phyloP scores from a whole-genome alignment of 2,329 filamentous ascomycete genomes.

The Botryotinia globosa region DNA sequence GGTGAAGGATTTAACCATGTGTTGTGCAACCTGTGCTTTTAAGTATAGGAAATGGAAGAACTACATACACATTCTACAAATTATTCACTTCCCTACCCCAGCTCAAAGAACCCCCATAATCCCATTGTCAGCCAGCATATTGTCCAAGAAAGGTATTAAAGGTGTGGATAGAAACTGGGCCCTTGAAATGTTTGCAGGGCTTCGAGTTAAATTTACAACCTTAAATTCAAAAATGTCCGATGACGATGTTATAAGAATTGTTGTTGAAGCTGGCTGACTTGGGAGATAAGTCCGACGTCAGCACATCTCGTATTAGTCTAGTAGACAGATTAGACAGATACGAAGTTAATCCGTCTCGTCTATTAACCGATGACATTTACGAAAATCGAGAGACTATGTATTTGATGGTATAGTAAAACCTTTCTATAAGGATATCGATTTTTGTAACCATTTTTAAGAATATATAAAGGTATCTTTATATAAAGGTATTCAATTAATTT shows the following conservation, averaged over 20 bases:
- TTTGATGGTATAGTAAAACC: no score
- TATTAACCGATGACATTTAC: background rate
- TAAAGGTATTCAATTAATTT: no score
- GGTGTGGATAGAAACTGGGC: background rate
- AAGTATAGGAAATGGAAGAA: background rate
- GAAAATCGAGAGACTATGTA: background rate
- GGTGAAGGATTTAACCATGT: background rate
- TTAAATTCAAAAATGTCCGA: constrained; percentile 11
- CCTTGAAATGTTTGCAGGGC: background rate
- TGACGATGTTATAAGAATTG: background rate
- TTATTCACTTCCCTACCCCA: background rate
- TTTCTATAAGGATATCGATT: no score
- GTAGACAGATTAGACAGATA: background rate
- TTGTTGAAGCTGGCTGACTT: background rate
- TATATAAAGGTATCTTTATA: no score
- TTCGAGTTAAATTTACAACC: background rate
- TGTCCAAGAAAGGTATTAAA: background rate
- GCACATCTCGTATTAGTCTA: background rate
- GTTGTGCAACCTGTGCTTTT: background rate
- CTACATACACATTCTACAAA: background rate
- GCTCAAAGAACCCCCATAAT: background rate
- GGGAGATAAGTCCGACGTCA: background rate
- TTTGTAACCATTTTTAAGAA: no score
- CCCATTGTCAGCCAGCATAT: background rate
- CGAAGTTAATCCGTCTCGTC: background rate